These are phyloP conservation scores for Sodiomyces alkalinus DNA, from an alignment of 2,329 filamentous ascomycete genomes.

Conservation along the genomic window DNA sequence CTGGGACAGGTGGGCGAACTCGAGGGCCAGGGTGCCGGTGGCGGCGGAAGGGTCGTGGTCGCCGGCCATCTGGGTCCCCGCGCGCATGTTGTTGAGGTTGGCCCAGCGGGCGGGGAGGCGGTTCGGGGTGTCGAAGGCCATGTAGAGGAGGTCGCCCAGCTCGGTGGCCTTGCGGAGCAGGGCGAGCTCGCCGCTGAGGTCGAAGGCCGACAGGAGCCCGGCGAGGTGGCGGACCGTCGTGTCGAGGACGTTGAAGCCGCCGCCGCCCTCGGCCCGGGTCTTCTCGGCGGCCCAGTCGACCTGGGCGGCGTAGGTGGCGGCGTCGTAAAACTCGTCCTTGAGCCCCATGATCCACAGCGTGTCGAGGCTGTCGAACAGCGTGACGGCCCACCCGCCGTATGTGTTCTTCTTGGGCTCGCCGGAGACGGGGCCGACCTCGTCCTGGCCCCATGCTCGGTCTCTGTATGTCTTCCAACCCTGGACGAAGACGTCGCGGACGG, in stretches of 20 bases:
- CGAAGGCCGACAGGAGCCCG: slow-evolving; percentile 54
- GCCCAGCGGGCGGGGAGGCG: slow-evolving; percentile 35
- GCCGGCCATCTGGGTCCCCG: slow-evolving; percentile 4
- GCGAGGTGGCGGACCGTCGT: slow-evolving; percentile 59
- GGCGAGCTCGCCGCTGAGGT: slow-evolving; percentile 41
- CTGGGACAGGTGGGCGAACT: slow-evolving; percentile 60
- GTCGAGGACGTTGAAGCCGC: slow-evolving; percentile 50
- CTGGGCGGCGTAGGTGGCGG: slow-evolving; percentile 23
- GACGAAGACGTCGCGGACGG: slow-evolving; percentile 16
- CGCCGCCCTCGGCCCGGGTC: slow-evolving; percentile 24
- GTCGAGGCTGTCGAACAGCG: slow-evolving; percentile 30
- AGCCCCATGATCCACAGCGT: slow-evolving; percentile 40
- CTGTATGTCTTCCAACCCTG: slow-evolving; percentile 27
- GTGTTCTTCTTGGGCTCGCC: slow-evolving; percentile 20
- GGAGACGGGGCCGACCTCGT: slow-evolving; percentile 28
- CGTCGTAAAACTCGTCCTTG: slow-evolving; percentile 32
- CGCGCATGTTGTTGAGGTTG: slow-evolving; percentile 6
- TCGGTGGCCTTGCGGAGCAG: slow-evolving; percentile 47
- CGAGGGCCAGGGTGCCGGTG: slow-evolving; percentile 52
- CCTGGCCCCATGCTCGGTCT: slow-evolving; percentile 26
- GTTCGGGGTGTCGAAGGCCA: slow-evolving; percentile 53
- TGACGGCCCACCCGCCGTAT: slow-evolving; percentile 32
- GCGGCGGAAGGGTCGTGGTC: slow-evolving; percentile 25
- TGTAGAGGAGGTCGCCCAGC: slow-evolving; percentile 48
- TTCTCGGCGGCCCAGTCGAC: slow-evolving; percentile 37